Base-by-base conservation (phyloP, 257 asterid genomes). In the Eucommia ulmoides region DNA sequence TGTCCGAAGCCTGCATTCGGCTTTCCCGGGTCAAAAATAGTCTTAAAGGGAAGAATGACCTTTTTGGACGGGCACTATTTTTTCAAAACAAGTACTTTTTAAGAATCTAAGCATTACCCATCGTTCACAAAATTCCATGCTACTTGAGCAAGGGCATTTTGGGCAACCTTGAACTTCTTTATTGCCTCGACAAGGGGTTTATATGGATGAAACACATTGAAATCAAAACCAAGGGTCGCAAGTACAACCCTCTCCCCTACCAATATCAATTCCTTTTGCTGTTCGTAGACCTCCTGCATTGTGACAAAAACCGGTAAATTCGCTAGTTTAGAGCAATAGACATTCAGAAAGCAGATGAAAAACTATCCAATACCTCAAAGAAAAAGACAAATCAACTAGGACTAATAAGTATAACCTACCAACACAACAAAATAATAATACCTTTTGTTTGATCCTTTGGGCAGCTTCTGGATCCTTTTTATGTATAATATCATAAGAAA, bases 101-200 rank as follows among this genome's bases (percentile, higher is more conserved):
- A 69, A 62, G 55, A 63, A 71, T 58, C 73, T 71, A 20, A 60
- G 25, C 77, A 60, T 88, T n/a, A 88, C 97, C 97, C 95, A 82
- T 88, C 97, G 45, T 88, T 88, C 58, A 88, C 97, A 67, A 88
- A 88, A 65, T 88, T 88, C 97, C 97, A 88, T n/a, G 97, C 97
- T 61, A 88, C 97, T 71, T 88, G 94, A 48, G 94, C 95, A 17
- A 88, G 75, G 50, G 95, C 82, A 70, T 81, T 77, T 75, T 88
- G 83, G 59, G 95, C 94, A 75, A 84, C 95, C 80, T 84, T 64
- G 65, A 88, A 81, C 46, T 81, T 88, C 65, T 88, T 79, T 50
- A 84, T 79, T 49, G 97, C 95, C 81, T 79, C 95, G 19, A 88
- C 95, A 41, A 88, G 95, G 56, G 97, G 97, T 57, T 88, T 88